Conservation (phyloP, 2,329 filamentous ascomycete genomes). For the Ramichloridium luteum region DNA sequence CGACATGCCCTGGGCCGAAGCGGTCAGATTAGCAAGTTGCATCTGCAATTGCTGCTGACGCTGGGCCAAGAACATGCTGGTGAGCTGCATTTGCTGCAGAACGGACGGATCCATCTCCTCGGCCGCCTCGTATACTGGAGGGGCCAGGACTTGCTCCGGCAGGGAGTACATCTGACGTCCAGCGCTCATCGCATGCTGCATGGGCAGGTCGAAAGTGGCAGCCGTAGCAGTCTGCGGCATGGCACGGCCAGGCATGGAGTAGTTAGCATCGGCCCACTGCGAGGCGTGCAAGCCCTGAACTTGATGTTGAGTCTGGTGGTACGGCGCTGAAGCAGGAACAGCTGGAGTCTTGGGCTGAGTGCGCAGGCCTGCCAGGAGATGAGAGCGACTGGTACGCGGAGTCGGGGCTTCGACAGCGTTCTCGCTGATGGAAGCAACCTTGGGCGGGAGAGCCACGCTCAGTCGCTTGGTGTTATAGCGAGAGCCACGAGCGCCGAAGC, state of each 20-base stretch:
- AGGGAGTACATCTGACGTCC: constrained; percentile 51
- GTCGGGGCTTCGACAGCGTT: constrained; percentile 60
- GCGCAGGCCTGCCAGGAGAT: constrained; percentile 82
- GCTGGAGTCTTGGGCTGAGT: constrained; percentile 82
- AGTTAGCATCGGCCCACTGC: constrained; percentile 33
- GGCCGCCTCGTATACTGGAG: constrained; percentile 62
- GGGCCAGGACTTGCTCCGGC: constrained; percentile 78
- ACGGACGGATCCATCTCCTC: constrained; percentile 72
- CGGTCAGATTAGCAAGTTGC: constrained; percentile 74
- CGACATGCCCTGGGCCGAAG: constrained; percentile 64
- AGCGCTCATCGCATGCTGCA: constrained; percentile 35
- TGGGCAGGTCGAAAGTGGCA: constrained; percentile 33
- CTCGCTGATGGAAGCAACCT: constrained; percentile 54
- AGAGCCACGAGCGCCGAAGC: constrained; percentile 76
- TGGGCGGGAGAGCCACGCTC: constrained; percentile 60
- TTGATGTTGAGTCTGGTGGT: constrained; percentile 42
- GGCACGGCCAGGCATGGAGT: constrained; percentile 32
- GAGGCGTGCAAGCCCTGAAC: constrained; percentile 34
- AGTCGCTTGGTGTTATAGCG: constrained; percentile 76
- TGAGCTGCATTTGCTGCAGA: constrained; percentile 80
- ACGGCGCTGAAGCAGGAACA: constrained; percentile 52
- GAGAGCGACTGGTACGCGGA: constrained; percentile 85
- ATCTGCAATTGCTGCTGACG: constrained; percentile 93
- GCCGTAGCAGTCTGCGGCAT: constrained; percentile 49
- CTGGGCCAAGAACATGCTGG: constrained; percentile 83